Base-by-base conservation (phyloP, 345 rosid genomes). In the Erodium maritimum region DNA sequence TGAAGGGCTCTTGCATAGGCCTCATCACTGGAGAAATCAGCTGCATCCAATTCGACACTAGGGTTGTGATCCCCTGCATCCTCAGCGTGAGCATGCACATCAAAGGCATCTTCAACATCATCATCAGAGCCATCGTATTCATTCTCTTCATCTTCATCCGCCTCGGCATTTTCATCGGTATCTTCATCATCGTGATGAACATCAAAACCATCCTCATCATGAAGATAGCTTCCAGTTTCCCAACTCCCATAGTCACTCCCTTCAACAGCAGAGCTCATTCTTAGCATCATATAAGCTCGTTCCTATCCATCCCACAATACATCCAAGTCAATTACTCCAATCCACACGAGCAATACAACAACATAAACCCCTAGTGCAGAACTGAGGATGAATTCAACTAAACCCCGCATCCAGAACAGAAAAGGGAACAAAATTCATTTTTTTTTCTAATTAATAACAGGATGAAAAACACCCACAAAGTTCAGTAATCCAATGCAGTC, bases 1-100 rank as follows among this genome's bases (percentile, higher is more conserved):
- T 87, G 99, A 53, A 90, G 71, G 33, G 96, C 96, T 77, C 96
- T 84, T 22, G 97, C 97, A 73, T 75, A 90, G 0, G 93, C 87
- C 75, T 94, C 96, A 24, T 94, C 97, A 66, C 88, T 86, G 3
- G 87, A 74, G 76, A 71, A 85, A 17, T 60, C 78, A 58, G 69
- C 79, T 5, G 75, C 72, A 56, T 87, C 86, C 5, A 73, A 62
- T 25, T 74, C 95, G 61, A 72, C 69, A 70, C 18, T 69, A 5
- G 71, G 61, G 52, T 52, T 61, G 48, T 74, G 54, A 54, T 68
- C 77, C 23, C 69, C 76, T 14, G 54, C 78, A 33, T 16, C 73
- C 25, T 75, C 82, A 61, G 68, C 73, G 71, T 71, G 70, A 58
- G 71, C 87, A 65, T 82, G 81, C 37, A 69, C 84, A 70, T 79